A percentile compares a stretch with the other conserved stretches of the same genome.
Conservation (phyloP, 2,329 filamentous ascomycete genomes). For the Penicillium glabrum region DNA sequence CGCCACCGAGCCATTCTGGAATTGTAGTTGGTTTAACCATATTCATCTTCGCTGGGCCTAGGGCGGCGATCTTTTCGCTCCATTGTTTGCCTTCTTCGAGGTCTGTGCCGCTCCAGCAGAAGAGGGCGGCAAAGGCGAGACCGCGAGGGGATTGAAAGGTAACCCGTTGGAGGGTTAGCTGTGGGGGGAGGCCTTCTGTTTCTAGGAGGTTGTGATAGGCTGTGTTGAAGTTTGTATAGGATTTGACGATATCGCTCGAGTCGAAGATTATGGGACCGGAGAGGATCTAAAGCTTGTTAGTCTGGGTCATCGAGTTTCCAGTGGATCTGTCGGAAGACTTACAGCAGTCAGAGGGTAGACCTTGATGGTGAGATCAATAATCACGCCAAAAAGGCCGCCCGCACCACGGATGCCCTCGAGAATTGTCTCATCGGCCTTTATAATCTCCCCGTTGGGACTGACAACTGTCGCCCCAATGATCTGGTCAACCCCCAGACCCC, state of each 20-base stretch:
- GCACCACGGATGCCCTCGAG: conserved; percentile 18
- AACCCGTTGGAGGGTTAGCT: conserved; percentile 14
- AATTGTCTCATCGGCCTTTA: conserved; percentile 11
- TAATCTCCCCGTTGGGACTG: conserved; percentile 8
- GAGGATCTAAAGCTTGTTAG: conserved; percentile 11
- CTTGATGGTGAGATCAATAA: conserved; percentile 18
- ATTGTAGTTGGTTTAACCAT: conserved; percentile 13
- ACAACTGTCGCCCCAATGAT: conserved; percentile 30
- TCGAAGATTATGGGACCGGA: conserved; percentile 18
- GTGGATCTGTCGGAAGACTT: background rate
- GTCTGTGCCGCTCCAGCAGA: conserved; percentile 14
- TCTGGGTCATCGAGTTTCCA: too few relatives aligned
- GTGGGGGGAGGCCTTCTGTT: conserved; percentile 1
- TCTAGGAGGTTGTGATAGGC: conserved; percentile 12
- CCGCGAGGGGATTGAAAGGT: conserved; percentile 12
- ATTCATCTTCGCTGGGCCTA: conserved; percentile 14
- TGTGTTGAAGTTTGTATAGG: conserved; percentile 9
- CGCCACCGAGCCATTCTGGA: conserved; percentile 5
- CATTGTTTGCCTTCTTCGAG: conserved; percentile 13
- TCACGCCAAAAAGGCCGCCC: conserved; percentile 19
- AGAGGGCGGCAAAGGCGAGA: conserved; percentile 6
- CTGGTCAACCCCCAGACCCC: conserved; percentile 40
- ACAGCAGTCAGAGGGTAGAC: conserved; percentile 14
- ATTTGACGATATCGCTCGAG: conserved; percentile 9
- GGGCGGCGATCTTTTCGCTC: conserved; percentile 11